Base-by-base conservation (phyloP, 768 basidiomycete genomes). In the Lepiota brunneoincarnata region DNA sequence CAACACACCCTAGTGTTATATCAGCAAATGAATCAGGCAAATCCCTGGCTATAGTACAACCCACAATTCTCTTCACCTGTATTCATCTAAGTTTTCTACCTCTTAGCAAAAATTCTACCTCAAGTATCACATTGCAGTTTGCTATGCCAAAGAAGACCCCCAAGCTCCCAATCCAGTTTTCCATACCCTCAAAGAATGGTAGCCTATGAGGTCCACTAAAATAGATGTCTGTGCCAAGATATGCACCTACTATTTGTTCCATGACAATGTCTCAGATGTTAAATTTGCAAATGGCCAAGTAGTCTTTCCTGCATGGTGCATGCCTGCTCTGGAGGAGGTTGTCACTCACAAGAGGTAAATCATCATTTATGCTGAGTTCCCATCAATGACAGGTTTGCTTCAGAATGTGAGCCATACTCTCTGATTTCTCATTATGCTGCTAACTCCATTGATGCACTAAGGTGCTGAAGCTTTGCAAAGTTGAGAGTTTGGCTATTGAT, bases 311-410 rank as follows among this genome's bases (percentile, higher is more conserved):
- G n/a, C n/a, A n/a, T n/a, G n/a, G n/a, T n/a, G n/a, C n/a, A n/a
- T n/a, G 24, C 12, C 37, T 10, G 11, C 21, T 40, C 26, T 28
- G 26, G 21, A 14, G 38, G 39, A 11, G 18, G 11, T 28, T n/a
- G n/a, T n/a, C n/a, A 53, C 24, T 7, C 31, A 1, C 4, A 23
- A 20, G 10, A 35, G 35, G 3, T 51, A 54, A 34, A 52, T 59
- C 24, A n/a, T 59, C 11, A 52, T 59, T n/a, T 59, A 56, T 31
- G 26, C 53, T 3, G 59, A 63, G 44, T 64, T 63, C 28, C 44
- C 60, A 2, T 61, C 57, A 0, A 53, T 59, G 47, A 48, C 42
- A 1, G 46, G 52, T 0, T 41, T 64, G 3, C 57, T 64, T 4
- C 54, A 50, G 20, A 62, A 61, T 18, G 63, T 64, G 35, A 28